Conservation (phyloP, 768 basidiomycete genomes). For the Mycena sanguinolenta region DNA sequence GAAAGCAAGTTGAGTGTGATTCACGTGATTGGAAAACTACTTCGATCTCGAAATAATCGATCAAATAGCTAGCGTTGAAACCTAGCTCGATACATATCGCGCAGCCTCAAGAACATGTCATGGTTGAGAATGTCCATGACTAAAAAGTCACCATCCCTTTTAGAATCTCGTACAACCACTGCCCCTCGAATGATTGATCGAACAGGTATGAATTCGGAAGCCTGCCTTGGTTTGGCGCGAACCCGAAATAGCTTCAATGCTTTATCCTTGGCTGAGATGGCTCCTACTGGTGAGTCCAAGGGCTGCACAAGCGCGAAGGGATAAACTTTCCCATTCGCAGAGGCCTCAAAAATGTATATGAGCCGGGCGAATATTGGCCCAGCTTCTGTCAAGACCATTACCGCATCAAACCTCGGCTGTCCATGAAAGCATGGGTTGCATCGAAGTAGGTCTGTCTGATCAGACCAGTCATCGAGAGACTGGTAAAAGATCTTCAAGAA, state of each 20-base stretch:
- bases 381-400: not conserved
- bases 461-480: constrained; percentile 38
- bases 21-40: too few relatives aligned
- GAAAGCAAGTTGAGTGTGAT: too few relatives aligned
- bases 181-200: constrained; percentile 48
- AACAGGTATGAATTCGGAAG: constrained; percentile 42
- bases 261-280: constrained; percentile 33
- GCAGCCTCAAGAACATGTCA: constrained; percentile 44
- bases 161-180: constrained; percentile 40
- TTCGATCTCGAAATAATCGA: too few relatives aligned
- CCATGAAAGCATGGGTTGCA: constrained; percentile 40
- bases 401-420: constrained; percentile 27
- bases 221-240: constrained; percentile 13
- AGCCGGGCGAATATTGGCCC: not conserved
- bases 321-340: too few relatives aligned
- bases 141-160: constrained; percentile 38
- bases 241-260: constrained; percentile 41
- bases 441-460: constrained; percentile 35
- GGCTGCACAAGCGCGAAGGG: constrained; percentile 16
- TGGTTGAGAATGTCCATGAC: constrained; percentile 46
- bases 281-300: not conserved
- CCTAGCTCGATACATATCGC: not conserved
- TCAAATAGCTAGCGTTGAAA: too few relatives aligned
- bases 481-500: constrained; percentile 39
- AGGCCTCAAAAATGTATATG: not conserved